These are phyloP conservation scores for Pseudocercospora macadamiae DNA, from an alignment of 2,329 filamentous ascomycete genomes.

Conservation along the genomic window DNA sequence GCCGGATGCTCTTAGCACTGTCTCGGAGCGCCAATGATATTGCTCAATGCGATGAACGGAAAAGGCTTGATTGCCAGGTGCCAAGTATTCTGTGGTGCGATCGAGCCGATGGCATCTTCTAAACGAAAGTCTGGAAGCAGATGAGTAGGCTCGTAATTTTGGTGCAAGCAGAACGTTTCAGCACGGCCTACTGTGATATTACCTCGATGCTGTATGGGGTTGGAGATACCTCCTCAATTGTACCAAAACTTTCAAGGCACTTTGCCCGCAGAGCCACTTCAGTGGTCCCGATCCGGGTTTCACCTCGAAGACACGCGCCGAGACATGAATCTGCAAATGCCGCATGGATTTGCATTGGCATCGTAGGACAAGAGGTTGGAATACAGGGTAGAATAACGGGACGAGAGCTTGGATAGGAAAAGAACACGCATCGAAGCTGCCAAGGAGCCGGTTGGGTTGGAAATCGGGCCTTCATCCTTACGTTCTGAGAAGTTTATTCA, in stretches of 20 bases:
- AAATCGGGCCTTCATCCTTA: slow-evolving; percentile 3
- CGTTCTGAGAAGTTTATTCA: not conserved
- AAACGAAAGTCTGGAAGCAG: not conserved
- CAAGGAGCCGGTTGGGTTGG: not conserved
- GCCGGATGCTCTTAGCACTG: slow-evolving; percentile 1
- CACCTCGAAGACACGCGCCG: not conserved
- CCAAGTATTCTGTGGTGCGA: not conserved
- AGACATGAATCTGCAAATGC: not conserved
- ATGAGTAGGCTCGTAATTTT: too few relatives aligned
- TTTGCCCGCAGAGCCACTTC: not conserved
- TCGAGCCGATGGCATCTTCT: not conserved
- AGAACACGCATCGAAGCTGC: slow-evolving; percentile 10
- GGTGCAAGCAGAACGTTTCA: too few relatives aligned
- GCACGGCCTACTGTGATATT: too few relatives aligned
- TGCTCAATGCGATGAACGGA: not conserved
- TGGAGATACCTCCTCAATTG: not conserved
- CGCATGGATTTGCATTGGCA: not conserved
- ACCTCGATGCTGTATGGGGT: too few relatives aligned
- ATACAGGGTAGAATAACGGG: slow-evolving; percentile 2
- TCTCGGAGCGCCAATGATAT: not conserved
- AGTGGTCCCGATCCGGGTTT: not conserved
- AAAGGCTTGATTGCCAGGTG: not conserved
- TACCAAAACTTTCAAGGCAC: too few relatives aligned
- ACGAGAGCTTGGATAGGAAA: slow-evolving; percentile 6
- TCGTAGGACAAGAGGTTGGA: not conserved